Evolutionary conservation across 257 asterid species (phyloP), one percentile per base, ranked within the genome.

Genomic region (Coffea eugenioides): DNA sequence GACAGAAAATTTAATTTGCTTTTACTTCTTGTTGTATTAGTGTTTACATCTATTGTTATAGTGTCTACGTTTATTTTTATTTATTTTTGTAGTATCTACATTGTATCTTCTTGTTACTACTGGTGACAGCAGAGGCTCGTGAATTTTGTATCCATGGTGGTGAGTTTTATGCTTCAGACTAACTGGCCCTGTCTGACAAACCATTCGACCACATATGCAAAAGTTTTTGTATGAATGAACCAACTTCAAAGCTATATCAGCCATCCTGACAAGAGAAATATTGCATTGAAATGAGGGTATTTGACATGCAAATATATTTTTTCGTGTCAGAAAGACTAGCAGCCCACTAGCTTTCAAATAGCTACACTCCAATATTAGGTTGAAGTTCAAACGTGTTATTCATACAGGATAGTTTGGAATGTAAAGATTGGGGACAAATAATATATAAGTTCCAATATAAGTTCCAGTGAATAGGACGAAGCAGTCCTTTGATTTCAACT

Each of bases 321-420:
- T 71, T 43, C 15, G 59, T 36, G 9, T 16, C 34, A 20, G 11
- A 77, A 46, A 64, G 3, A 71, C 48, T 12, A 52, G 46, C 48
- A 49, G 52, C 74, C 27, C 72, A 73, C 84, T 77, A 77, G 54
- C 70, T 34, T 81, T 68, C 41, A 70, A 52, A 45, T 39, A 69
- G 81, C 69, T 75, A 69, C n/a, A 51, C 62, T 77, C 84, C 86
- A 82, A 66, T 16, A 54, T 69, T 82, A 85, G 88, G 86, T 77
- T 77, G 74, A 71, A 79, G 79, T 49, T 68, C 48, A 25, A 61
- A 15, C 48, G 66, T 67, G 54, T 15, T 79, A 79, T 61, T 59
- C 27, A 23, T 48, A 34, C n/a, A 65, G 27, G 56, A 16, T 81
- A 79, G 49, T 77, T 69, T 69, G 75, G 14, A 61, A 75, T 57